A percentile compares a stretch with the other conserved stretches of the same genome.
Conservation (phyloP, 345 rosid species). For the Acer campestre region DNA sequence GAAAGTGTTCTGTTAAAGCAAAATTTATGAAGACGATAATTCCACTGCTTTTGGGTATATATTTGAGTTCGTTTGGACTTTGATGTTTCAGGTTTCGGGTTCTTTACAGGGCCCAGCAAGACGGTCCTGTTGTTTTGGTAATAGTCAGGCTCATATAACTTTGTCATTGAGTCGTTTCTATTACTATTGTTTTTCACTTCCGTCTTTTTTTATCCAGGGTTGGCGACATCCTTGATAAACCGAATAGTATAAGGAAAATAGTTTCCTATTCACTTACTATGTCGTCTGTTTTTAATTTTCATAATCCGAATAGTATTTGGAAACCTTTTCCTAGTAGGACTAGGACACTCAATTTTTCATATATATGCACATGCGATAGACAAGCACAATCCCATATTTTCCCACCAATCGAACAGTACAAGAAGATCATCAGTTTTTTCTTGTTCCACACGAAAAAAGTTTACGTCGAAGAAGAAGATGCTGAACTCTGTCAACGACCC, state of each 20-base stretch:
- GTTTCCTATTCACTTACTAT: too few species aligned
- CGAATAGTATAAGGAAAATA: too few species aligned
- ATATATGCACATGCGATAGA: neutral
- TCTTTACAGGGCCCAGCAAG: constrained; percentile 91
- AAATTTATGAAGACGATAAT: neutral
- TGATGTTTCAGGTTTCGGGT: constrained; percentile 85
- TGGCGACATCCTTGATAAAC: constrained; percentile 99
- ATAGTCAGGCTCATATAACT: constrained; percentile 17
- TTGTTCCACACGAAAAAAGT: neutral
- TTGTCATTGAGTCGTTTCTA: neutral
- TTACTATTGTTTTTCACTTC: neutral
- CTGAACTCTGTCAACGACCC: constrained; percentile 12
- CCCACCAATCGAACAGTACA: too few species aligned
- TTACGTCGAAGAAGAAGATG: neutral
- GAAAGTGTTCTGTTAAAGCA: neutral
- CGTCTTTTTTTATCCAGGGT: constrained; percentile 48
- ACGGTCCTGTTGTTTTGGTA: constrained; percentile 94
- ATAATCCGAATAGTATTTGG: neutral
- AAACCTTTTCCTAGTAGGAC: neutral
- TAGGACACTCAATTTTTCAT: neutral
- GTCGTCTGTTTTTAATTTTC: too few species aligned
- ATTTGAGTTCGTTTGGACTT: neutral
- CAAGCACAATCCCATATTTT: too few species aligned
- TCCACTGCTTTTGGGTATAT: neutral
- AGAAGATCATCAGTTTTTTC: neutral